Base-by-base conservation (phyloP, 805 yeast genomes). In the Candida mattraensis region DNA sequence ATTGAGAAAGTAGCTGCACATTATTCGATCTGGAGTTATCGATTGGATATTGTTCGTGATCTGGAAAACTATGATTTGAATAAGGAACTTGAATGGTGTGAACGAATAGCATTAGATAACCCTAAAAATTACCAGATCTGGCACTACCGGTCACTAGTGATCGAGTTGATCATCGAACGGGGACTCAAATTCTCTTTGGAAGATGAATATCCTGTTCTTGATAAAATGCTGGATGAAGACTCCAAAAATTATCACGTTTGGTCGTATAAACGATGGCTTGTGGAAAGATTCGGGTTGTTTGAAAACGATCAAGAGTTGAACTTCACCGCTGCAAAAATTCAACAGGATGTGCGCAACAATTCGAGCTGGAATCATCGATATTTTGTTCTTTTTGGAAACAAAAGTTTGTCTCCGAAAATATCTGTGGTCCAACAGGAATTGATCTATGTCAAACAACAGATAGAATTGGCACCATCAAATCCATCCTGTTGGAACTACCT, bases 41-140 rank as follows among this genome's bases (percentile, higher is more conserved):
- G 91, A 18, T 78, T 60, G 40, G 65, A 74, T 26, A 80, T 79
- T 16, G 51, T 83, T 16, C 49, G 53, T 16, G 47, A 61, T 19
- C 43, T 80, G 2, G 28, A 56, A 9, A 40, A 43, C n/a, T 32
- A 26, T n/a, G 55, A 63, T 24, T 50, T 76, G 18, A 50, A 63
- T 10, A 62, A 67, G 11, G 95, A 91, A 53, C 66, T 87, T 24
- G 76, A 76, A 24, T 87, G 96, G 96, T 71, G 87, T 44, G 93
- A 86, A 50, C 68, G 68, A 21, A 64, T 86, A 22, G 89, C 95
- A 0, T 54, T 83, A 31, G 79, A 73, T 9, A 83, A 84, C 57
- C 83, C 89, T 25, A 93, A 93, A 59, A 91, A 89, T 65, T 93
- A 93, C 62, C 99, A 93, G 60, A 83, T 91, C n/a, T 93, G 98